Percentiles rank a stretch among this genome's conserved stretches.
Conservation (phyloP, 768 basidiomycete species). For the Boletus pseudopeckii region DNA sequence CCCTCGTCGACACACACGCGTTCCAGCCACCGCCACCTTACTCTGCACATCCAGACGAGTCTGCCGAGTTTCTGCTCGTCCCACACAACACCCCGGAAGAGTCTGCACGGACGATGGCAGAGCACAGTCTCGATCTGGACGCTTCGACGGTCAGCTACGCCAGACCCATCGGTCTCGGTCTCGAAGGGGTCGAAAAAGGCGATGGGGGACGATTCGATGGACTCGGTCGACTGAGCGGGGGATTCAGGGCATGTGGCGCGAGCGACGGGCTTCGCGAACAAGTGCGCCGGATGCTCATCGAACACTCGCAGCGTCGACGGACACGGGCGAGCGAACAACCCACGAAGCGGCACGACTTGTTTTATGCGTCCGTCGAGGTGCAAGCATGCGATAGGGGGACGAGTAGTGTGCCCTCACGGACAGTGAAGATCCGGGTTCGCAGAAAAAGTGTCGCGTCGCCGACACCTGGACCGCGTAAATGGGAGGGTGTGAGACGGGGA, state of each 20-base stretch:
- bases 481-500: conserved; percentile 13
- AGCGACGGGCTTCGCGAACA: conserved; percentile 17
- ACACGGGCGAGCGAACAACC: conserved; percentile 19
- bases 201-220: conserved; percentile 29
- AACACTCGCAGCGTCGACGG: conserved; percentile 19
- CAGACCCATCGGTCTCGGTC: conserved; percentile 22
- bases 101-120: neutral
- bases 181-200: conserved; percentile 24
- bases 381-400: neutral
- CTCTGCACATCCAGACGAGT: conserved; percentile 9
- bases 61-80: conserved; percentile 14
- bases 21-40: conserved; percentile 29
- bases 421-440: conserved; percentile 13
- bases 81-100: conserved; percentile 30
- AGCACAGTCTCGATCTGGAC: neutral
- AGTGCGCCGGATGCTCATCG: conserved; percentile 19
- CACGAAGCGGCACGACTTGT: conserved; percentile 25
- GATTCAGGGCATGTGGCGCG: conserved; percentile 12
- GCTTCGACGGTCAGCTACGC: neutral
- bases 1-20: conserved; percentile 24
- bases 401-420: neutral
- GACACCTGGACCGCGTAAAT: conserved; percentile 10
- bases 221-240: conserved; percentile 27
- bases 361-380: conserved; percentile 21
- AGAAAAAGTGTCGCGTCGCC: conserved; percentile 19